These are phyloP conservation scores for Candida freyschussii DNA, from an alignment of 1,139 yeast species.

Conservation along the genomic window DNA sequence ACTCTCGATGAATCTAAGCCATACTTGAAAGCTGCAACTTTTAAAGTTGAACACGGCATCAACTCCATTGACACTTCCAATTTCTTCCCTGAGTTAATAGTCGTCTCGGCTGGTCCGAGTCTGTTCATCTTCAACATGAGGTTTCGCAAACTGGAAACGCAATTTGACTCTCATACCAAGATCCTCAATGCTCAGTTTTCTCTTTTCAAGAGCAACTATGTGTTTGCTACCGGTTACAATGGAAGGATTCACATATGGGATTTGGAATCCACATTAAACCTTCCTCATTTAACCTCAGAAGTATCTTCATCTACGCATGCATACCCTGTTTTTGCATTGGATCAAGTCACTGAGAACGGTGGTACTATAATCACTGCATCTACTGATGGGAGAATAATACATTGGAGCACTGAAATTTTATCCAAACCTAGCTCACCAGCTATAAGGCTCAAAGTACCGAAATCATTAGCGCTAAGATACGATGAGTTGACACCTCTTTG, in stretches of 20 bases:
- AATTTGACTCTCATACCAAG: conserved; percentile 42
- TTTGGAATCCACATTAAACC: conserved; percentile 26
- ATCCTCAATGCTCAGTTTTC: conserved; percentile 38
- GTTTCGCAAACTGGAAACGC: conserved; percentile 34
- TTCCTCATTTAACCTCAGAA: conserved; percentile 30
- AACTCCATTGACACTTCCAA: conserved; percentile 21
- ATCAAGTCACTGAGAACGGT: conserved; percentile 29
- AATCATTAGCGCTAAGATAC: conserved; percentile 23
- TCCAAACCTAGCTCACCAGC: conserved; percentile 36
- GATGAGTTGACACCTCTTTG: conserved; percentile 39
- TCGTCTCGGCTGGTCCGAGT: conserved; percentile 33
- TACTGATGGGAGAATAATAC: conserved; percentile 43
- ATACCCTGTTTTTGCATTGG: conserved; percentile 37
- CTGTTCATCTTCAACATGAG: conserved; percentile 17
- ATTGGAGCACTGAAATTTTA: conserved; percentile 43
- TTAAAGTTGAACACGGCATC: conserved; percentile 11
- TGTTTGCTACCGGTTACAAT: conserved; percentile 43
- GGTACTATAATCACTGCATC: conserved; percentile 37
- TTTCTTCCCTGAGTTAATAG: conserved; percentile 22
- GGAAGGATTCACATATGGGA: conserved; percentile 48
- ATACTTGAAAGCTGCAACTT: conserved; percentile 9
- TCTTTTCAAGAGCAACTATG: conserved; percentile 31
- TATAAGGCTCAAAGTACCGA: conserved; percentile 26
- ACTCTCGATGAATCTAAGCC: conserved; percentile 14
- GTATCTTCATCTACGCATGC: conserved; percentile 34